Conservation (phyloP, 2,329 filamentous ascomycete species). For the Harringtonia aguacate region DNA sequence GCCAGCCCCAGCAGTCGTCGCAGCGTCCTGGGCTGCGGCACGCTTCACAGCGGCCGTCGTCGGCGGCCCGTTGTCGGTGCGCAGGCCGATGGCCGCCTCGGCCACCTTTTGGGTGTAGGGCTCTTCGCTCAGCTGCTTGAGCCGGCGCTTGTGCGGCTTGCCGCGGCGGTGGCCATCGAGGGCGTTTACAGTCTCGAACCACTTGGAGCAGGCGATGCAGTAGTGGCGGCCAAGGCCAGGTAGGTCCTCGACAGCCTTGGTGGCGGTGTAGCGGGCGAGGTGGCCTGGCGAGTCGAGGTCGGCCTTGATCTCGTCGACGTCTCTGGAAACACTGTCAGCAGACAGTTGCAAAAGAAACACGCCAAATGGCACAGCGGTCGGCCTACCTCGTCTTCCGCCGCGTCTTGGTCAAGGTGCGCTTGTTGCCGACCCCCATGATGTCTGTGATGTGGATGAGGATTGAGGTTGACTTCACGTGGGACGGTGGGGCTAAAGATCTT, state of each 20-base stretch:
- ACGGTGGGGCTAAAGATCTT: background rate
- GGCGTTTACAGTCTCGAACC: constrained; percentile 80
- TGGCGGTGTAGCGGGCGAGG: constrained; percentile 65
- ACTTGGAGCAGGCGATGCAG: constrained; percentile 90
- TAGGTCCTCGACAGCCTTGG: constrained; percentile 75
- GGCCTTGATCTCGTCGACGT: constrained; percentile 83
- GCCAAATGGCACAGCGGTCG: background rate
- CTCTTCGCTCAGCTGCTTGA: constrained; percentile 73
- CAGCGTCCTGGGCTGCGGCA: background rate
- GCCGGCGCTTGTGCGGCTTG: constrained; percentile 92
- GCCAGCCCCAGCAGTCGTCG: background rate
- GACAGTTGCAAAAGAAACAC: background rate
- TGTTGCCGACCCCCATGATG: constrained; percentile 58
- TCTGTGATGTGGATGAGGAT: background rate
- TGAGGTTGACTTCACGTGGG: background rate
- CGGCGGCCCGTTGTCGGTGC: constrained; percentile 6
- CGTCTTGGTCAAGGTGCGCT: constrained; percentile 62
- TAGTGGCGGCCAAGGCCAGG: constrained; percentile 80
- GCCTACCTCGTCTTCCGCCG: constrained; percentile 56
- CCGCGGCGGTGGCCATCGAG: constrained; percentile 67
- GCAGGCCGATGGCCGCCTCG: constrained; percentile 60
- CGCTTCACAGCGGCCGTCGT: background rate
- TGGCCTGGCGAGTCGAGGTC: constrained; percentile 74
- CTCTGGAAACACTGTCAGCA: constrained; percentile 40
- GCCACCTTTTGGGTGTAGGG: constrained; percentile 81